These are phyloP conservation scores for Coniella lustricola DNA, from an alignment of 2,329 filamentous ascomycete genomes.

Conservation along the genomic window DNA sequence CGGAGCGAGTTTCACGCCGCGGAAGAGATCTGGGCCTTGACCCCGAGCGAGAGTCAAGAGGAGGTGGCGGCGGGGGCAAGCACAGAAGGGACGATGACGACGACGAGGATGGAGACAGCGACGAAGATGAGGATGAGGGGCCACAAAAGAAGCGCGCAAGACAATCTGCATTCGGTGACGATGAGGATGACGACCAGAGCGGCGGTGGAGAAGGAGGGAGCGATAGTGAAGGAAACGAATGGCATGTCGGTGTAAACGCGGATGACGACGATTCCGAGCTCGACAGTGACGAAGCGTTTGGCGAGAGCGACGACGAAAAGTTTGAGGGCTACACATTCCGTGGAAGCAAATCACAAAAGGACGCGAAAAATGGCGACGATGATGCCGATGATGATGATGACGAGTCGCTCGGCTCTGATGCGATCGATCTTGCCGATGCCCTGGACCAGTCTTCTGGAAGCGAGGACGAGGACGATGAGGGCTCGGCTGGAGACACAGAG, in stretches of 20 bases:
- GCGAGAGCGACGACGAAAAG: constrained; percentile 77
- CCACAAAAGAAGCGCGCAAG: constrained; percentile 31
- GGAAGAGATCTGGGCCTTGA: constrained; percentile 46
- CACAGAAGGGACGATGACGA: constrained; percentile 38
- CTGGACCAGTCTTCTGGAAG: constrained; percentile 37
- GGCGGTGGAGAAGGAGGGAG: constrained; percentile 65
- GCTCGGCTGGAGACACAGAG: constrained; percentile 35
- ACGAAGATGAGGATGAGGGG: constrained; percentile 59
- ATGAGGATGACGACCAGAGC: constrained; percentile 40
- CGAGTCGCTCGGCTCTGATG: constrained; percentile 34
- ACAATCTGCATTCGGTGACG: constrained; percentile 33
- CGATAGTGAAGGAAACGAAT: constrained; percentile 80
- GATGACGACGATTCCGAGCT: constrained; percentile 58
- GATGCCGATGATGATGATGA: constrained; percentile 39
- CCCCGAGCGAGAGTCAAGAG: constrained; percentile 29
- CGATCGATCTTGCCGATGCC: constrained; percentile 15
- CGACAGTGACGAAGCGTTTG: constrained; percentile 73
- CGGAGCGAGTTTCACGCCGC: constrained; percentile 30
- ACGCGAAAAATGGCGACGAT: constrained; percentile 24
- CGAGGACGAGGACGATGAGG: constrained; percentile 44
- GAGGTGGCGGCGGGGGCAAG: constrained; percentile 22
- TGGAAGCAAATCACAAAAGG: constrained; percentile 35
- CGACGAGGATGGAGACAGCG: constrained; percentile 51
- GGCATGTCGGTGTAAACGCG: constrained; percentile 62
- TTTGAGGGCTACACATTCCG: constrained; percentile 66